These are phyloP conservation scores for Sistotremastrum suecicum DNA, from an alignment of 768 basidiomycete species.

Conservation along the genomic window DNA sequence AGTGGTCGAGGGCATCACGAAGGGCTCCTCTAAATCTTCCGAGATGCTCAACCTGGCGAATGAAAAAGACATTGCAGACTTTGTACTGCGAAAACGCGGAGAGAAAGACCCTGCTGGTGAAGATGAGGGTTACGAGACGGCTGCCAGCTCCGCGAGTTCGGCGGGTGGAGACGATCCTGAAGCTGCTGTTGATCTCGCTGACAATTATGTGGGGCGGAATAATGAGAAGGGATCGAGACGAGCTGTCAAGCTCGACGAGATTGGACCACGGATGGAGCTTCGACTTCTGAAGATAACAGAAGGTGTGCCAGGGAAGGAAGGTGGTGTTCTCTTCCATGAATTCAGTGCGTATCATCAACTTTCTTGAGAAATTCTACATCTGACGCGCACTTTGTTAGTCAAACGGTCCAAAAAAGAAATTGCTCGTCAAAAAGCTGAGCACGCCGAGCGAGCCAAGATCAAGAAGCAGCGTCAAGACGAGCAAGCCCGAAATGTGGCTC, in stretches of 20 bases:
- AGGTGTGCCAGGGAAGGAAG: constrained; percentile 87
- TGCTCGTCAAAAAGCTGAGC: constrained; percentile 50
- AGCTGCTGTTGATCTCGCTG: constrained; percentile 71
- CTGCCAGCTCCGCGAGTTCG: constrained; percentile 69
- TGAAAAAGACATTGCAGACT: constrained; percentile 93
- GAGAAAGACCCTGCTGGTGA: constrained; percentile 32
- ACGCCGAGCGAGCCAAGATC: constrained; percentile 63
- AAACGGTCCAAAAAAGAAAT: constrained; percentile 78
- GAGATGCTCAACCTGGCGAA: constrained; percentile 67
- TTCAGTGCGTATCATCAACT: constrained; percentile 47
- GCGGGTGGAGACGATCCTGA: constrained; percentile 74
- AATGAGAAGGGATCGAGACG: constrained; percentile 85
- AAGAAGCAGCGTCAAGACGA: constrained; percentile 71
- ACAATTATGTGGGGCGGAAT: constrained; percentile 89
- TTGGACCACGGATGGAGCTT: constrained; percentile 92
- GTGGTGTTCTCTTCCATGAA: constrained; percentile 86
- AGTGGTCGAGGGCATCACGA: constrained; percentile 52
- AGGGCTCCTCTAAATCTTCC: constrained; percentile 19
- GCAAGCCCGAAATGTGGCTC: constrained; percentile 80
- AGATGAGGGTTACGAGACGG: constrained; percentile 61
- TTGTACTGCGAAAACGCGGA: constrained; percentile 62
- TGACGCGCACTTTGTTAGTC: constrained; percentile 32
- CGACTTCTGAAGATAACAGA: constrained; percentile 87
- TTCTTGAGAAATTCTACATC: background rate
- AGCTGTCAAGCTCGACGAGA: constrained; percentile 84